Evolutionary conservation across 2,329 filamentous ascomycete genomes (phyloP).

Genomic region (Thielaviopsis musarum): DNA sequence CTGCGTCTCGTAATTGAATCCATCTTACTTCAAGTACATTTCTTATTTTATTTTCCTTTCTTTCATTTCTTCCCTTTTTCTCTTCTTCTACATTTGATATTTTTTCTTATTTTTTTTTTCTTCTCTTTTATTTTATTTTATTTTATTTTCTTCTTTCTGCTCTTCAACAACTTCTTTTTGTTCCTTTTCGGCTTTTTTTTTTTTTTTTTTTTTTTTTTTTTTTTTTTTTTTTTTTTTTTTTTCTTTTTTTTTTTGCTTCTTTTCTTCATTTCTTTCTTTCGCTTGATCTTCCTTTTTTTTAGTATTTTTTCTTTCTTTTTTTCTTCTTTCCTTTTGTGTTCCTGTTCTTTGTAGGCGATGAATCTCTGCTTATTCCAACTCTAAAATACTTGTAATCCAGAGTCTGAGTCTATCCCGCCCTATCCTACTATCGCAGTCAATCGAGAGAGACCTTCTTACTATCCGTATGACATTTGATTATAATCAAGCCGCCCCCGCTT

Average conservation of each 20-base stretch:
- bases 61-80: constrained; percentile 1
- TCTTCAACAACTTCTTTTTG: background rate
- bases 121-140: constrained; percentile 9
- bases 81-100: constrained; percentile 1
- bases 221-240: constrained; percentile 1
- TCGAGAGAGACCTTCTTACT: too few relatives aligned
- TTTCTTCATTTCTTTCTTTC: constrained; percentile 6
- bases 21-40: background rate
- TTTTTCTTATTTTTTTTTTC: constrained; percentile 11
- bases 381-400: too few relatives aligned
- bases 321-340: background rate
- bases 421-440: too few relatives aligned
- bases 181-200: constrained; percentile 1
- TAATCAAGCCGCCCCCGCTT: background rate
- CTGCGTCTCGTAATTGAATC: constrained; percentile 11
- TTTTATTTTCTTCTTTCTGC: background rate
- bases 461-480: too few relatives aligned
- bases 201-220: background rate
- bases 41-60: constrained; percentile 3
- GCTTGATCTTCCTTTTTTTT: background rate
- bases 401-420: too few relatives aligned
- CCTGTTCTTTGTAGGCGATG: background rate
- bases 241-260: background rate
- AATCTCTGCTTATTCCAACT: background rate
- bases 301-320: background rate